These are phyloP conservation scores for Pyrus communis DNA, from an alignment of 306 rosid genomes.

Conservation along the genomic window DNA sequence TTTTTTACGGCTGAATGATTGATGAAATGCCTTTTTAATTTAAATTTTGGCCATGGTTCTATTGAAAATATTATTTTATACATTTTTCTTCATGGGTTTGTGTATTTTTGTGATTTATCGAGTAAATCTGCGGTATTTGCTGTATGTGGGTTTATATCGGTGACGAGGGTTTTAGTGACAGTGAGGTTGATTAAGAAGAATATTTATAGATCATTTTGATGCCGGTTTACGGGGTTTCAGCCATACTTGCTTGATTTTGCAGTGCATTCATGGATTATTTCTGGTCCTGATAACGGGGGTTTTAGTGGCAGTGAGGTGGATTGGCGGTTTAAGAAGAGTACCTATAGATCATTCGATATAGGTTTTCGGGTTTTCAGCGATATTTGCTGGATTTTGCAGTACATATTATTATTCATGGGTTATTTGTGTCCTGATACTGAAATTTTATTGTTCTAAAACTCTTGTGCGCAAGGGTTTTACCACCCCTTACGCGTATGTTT, in stretches of 20 bases:
- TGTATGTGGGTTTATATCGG: background rate
- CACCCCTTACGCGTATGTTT: background rate
- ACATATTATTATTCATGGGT: background rate
- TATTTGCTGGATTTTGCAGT: background rate
- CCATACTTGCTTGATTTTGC: background rate
- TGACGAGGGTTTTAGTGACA: background rate
- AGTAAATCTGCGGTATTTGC: background rate
- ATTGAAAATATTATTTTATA: background rate
- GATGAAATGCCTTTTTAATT: background rate
- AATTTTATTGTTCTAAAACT: background rate
- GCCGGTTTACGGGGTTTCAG: background rate
- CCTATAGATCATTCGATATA: background rate
- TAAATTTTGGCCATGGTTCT: background rate
- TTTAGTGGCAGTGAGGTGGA: no score
- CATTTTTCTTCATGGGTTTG: background rate
- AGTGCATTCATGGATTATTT: background rate
- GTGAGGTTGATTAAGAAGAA: background rate
- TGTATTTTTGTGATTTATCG: background rate
- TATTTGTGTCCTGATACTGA: background rate
- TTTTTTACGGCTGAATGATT: background rate
- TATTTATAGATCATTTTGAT: background rate
- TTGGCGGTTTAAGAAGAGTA: background rate
- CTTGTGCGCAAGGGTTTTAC: background rate
- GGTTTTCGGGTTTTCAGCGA: background rate
- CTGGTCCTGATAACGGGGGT: background rate